Percentiles rank a stretch among this genome's conserved stretches.
These are phyloP conservation scores for Diplodia mutila DNA, from an alignment of 2,329 filamentous ascomycete species.

Conservation along the genomic window DNA sequence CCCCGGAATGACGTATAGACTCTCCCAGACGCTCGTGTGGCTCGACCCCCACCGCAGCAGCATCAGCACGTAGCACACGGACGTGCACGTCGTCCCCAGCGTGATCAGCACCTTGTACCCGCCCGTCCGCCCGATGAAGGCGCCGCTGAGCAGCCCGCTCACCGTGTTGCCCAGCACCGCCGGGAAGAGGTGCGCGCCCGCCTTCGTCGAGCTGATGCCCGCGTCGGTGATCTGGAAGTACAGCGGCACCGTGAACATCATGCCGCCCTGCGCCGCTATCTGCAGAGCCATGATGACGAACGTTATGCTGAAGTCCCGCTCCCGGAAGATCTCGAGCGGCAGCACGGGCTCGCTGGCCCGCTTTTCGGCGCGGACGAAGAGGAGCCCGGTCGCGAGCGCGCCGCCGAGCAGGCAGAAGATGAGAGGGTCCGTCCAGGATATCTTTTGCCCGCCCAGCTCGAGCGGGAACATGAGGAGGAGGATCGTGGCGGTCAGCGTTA, in stretches of 20 bases:
- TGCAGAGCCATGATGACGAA: slow-evolving; percentile 60
- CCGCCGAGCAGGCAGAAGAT: slow-evolving; percentile 40
- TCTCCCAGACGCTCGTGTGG: slow-evolving; percentile 35
- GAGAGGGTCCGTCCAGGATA: slow-evolving; percentile 41
- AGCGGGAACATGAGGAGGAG: slow-evolving; percentile 51
- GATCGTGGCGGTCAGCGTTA: slow-evolving; percentile 51
- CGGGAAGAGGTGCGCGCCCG: slow-evolving; percentile 66
- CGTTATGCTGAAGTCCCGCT: slow-evolving; percentile 57
- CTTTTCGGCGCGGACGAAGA: slow-evolving; percentile 43
- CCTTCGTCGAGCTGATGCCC: slow-evolving; percentile 60
- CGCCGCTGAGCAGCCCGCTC: slow-evolving; percentile 64
- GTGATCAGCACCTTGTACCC: slow-evolving; percentile 34
- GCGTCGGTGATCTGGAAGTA: slow-evolving; percentile 71
- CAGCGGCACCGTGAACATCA: slow-evolving; percentile 68
- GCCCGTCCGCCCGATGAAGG: slow-evolving; percentile 55
- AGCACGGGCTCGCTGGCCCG: slow-evolving; percentile 61
- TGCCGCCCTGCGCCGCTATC: slow-evolving; percentile 60
- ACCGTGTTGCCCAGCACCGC: slow-evolving; percentile 69
- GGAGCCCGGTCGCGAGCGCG: slow-evolving; percentile 33
- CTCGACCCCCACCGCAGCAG: slow-evolving; percentile 36
- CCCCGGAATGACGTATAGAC: slow-evolving; percentile 35
- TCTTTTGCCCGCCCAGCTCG: slow-evolving; percentile 50
- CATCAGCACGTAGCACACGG: slow-evolving; percentile 33
- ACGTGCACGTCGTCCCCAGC: slow-evolving; percentile 30
- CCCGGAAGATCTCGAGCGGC: slow-evolving; percentile 57